These are phyloP conservation scores for Aspergillus sp. DNA, from an alignment of 2,329 filamentous ascomycete genomes.

Conservation along the genomic window DNA sequence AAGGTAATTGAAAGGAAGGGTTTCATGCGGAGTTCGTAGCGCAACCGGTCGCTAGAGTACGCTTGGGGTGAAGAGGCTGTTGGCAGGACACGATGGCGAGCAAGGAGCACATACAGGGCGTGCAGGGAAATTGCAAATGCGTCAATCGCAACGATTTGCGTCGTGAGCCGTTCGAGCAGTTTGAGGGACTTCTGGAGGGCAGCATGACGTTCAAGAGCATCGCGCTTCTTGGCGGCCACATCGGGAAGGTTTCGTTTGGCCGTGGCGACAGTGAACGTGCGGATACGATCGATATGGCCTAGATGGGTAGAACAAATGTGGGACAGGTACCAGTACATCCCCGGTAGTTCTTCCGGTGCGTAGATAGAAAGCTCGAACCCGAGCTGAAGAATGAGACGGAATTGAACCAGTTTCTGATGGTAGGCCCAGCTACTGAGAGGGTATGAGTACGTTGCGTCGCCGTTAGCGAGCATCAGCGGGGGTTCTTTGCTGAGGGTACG, in stretches of 20 bases:
- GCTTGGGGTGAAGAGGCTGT: conserved; percentile 55
- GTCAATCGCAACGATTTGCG: conserved; percentile 66
- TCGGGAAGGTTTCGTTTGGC: conserved; percentile 29
- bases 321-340: conserved; percentile 90
- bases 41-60: conserved; percentile 67
- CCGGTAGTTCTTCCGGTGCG: conserved; percentile 76
- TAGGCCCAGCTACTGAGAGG: conserved; percentile 87
- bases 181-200: conserved; percentile 46
- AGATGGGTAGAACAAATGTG: conserved; percentile 69
- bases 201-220: conserved; percentile 30
- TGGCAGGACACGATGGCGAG: conserved; percentile 55
- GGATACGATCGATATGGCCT: conserved; percentile 72
- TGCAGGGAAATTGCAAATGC: conserved; percentile 55
- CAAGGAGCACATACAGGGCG: conserved; percentile 67
- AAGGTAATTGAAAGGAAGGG: conserved; percentile 72
- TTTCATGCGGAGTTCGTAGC: conserved; percentile 84
- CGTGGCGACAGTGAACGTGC: conserved; percentile 58
- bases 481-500: conserved; percentile 63
- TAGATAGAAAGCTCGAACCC: conserved; percentile 95
- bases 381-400: conserved; percentile 84
- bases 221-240: conserved; percentile 17
- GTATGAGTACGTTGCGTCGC: conserved; percentile 65
- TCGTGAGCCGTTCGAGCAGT: conserved; percentile 61
- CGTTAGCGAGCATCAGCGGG: conserved; percentile 55
- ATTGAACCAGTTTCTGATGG: conserved; percentile 83